phyloP scores from a whole-genome alignment of 2,329 filamentous ascomycete genomes.

The Diplodia seriata region DNA sequence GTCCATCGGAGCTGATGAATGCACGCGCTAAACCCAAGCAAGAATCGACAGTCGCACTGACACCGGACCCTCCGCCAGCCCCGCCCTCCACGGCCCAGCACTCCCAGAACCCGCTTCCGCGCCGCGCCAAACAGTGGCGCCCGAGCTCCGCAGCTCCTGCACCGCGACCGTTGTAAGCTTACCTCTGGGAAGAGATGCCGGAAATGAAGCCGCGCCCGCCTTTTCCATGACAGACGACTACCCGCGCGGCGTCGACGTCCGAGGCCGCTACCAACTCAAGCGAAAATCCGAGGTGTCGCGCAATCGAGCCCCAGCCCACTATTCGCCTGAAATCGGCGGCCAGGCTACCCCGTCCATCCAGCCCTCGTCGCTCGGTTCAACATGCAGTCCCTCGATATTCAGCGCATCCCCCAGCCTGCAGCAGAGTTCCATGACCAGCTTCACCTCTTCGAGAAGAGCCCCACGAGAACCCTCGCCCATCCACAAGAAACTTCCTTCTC shows the following conservation, averaged over 20 bases:
- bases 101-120: neutral
- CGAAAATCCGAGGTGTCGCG: constrained; percentile 1
- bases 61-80: neutral
- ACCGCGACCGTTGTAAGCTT: neutral
- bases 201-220: neutral
- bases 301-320: neutral
- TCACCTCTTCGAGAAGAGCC: constrained; percentile 4
- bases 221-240: neutral
- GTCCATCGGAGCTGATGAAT: neutral
- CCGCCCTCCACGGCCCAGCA: neutral
- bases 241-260: neutral
- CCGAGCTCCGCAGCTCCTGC: neutral
- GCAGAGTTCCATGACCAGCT: constrained; percentile 25
- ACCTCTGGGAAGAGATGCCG: neutral
- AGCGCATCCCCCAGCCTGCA: constrained; percentile 9
- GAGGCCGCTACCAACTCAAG: constrained; percentile 1
- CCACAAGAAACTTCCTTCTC: constrained; percentile 1
- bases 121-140: neutral
- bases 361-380: constrained; percentile 19
- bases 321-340: neutral
- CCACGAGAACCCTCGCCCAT: neutral
- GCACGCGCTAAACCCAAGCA: constrained; percentile 3
- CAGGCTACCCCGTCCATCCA: constrained; percentile 14
- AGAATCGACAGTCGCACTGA: constrained; percentile 10
- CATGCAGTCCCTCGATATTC: constrained; percentile 8